phyloP scores from a whole-genome alignment of 768 basidiomycete species.

The Leccinum boreale region DNA sequence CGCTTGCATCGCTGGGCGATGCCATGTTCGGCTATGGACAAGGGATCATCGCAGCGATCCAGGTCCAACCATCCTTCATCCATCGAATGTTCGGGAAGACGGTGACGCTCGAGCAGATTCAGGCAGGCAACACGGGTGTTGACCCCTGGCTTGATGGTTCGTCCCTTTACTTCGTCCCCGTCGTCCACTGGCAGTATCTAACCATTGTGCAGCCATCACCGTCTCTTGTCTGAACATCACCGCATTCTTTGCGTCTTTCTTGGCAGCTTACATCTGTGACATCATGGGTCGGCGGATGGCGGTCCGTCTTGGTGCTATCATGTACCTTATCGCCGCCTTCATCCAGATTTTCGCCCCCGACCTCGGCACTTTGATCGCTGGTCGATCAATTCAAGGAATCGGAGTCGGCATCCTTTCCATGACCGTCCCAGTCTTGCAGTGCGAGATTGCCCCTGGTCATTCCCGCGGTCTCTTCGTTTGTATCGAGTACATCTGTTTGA shows the following conservation, averaged over 20 bases:
- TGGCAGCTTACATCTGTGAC: conserved; percentile 50
- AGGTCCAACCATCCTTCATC: conserved; percentile 53
- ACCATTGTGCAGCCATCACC: conserved; percentile 38
- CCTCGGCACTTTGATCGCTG: conserved; percentile 37
- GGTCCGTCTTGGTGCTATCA: conserved; percentile 46
- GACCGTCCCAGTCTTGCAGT: conserved; percentile 49
- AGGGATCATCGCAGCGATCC: conserved; percentile 49
- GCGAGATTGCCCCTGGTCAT: conserved; percentile 45
- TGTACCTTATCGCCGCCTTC: conserved; percentile 48
- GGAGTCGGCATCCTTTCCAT: conserved; percentile 51
- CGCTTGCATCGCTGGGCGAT: conserved; percentile 53
- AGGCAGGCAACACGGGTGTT: conserved; percentile 41
- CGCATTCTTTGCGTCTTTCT: conserved; percentile 43
- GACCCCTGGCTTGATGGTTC: conserved; percentile 46
- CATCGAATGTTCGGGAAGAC: conserved; percentile 43
- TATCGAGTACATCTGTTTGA: conserved; percentile 52
- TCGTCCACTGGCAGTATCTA: background rate
- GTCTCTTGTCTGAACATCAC: conserved; percentile 50
- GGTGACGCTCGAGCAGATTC: conserved; percentile 44
- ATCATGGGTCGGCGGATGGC: conserved; percentile 48
- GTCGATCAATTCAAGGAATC: conserved; percentile 46
- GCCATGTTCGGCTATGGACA: conserved; percentile 57
- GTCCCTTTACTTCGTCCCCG: conserved; percentile 1
- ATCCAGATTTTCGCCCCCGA: conserved; percentile 50
- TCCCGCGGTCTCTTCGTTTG: conserved; percentile 52